These are phyloP conservation scores for Trichosanthes cucumerina DNA, from an alignment of 306 rosid species.

Conservation along the genomic window DNA sequence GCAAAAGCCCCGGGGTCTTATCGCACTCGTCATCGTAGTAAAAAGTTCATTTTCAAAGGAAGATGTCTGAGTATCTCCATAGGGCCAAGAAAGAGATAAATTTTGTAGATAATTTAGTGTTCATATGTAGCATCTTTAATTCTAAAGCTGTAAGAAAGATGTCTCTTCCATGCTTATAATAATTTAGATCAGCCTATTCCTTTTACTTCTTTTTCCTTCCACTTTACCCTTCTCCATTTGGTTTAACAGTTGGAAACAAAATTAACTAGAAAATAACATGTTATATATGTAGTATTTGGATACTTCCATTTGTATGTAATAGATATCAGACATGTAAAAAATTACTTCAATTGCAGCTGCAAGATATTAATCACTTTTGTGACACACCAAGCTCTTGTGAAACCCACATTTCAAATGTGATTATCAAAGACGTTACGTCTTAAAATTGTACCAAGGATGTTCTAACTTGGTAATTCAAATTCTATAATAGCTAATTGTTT, in stretches of 20 bases:
- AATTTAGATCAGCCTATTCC: not conserved
- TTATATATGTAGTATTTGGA: not conserved
- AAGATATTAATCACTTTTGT: not conserved
- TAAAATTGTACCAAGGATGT: not conserved
- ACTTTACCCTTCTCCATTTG: not conserved
- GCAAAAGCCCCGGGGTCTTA: not conserved
- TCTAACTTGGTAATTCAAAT: not conserved
- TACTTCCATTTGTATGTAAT: not conserved
- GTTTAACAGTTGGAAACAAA: not conserved
- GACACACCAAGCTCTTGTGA: not conserved
- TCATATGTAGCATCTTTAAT: not conserved
- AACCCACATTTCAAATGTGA: not conserved
- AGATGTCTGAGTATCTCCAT: not conserved
- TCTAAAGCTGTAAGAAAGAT: not conserved
- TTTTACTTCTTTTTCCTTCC: not conserved
- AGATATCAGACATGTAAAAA: not conserved
- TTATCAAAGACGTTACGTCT: not conserved
- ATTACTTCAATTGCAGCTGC: not conserved
- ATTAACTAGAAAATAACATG: not conserved
- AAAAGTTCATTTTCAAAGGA: not conserved
- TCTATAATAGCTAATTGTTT: not conserved
- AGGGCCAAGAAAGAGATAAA: not conserved
- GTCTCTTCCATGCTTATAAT: not conserved
- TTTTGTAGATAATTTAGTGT: conserved; percentile 11
- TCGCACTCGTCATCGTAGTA: not conserved